Evolutionary conservation across 139 green algal species (phyloP), one percentile per base, ranked within the genome.

Genomic region (Ettlia oleoabundans): DNA sequence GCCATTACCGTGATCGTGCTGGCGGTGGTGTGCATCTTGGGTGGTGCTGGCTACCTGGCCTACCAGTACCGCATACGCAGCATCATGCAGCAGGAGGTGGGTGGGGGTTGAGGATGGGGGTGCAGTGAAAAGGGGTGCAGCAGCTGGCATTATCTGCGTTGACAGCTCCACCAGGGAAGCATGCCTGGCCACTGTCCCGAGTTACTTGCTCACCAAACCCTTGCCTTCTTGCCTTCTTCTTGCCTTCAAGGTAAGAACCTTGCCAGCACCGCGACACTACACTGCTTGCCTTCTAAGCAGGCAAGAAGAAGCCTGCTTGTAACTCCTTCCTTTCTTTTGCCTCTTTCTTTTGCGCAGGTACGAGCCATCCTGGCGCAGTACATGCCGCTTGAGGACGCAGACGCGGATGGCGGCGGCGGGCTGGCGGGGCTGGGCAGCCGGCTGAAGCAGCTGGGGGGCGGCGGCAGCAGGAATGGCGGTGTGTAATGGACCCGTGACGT

Each of bases 311-410:
- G 15, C 47, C 62, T 40, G 10, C 62, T 5, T 2, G 22, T 33
- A 37, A 30, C 62, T 33, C 32, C 64, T 47, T 10, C 32, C 64
- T 3, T 2, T 33, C 64, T 30, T 71, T n/a, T 19, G 24, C 30
- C 26, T 33, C 28, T 18, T 28, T 33, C 26, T 38, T n/a, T 6
- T 6, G 55, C 70, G 62, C 90, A 95, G 84, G 93, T 97, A 64
- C 87, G 93, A 3, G 89, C 89, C 41, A 98, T 97, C 81, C 92
- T 97, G 92, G 84, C 88, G 40, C 90, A 97, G 85, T 97, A 97
- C 82, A 96, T 97, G 88, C 93, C 91, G 33, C 89, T 97, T 71
- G 89, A 88, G 40, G 65, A 67, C 62, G 21, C 40, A 37, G 82
- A 76, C 13, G 7, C 21, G 38, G 41, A 47, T 6, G 61, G 30